Percentiles rank a stretch among this genome's conserved stretches.
These are phyloP conservation scores for Neonectria faginata DNA, from an alignment of 2,329 filamentous ascomycete species.

Conservation along the genomic window DNA sequence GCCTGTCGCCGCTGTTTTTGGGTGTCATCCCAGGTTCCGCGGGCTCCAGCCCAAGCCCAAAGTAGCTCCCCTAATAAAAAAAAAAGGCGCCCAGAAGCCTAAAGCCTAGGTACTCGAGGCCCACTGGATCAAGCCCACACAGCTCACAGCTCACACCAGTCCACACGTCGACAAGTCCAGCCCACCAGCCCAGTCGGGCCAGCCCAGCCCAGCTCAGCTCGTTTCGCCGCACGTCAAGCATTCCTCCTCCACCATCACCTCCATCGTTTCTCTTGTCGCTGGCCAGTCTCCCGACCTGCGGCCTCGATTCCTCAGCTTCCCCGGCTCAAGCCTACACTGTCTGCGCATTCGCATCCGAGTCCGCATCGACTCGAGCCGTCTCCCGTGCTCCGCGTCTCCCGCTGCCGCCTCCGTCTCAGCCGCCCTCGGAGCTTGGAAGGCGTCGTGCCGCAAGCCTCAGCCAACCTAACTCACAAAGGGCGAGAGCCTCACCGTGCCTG, in stretches of 20 bases:
- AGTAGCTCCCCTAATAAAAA: constrained; percentile 22
- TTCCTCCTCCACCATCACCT: constrained; percentile 47
- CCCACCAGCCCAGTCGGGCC: constrained; percentile 32
- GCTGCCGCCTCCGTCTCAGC: constrained; percentile 30
- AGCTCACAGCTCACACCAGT: constrained; percentile 30
- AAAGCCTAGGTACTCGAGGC: constrained; percentile 33
- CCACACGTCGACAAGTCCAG: constrained; percentile 22
- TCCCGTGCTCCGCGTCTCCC: constrained; percentile 17
- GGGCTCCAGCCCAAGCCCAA: constrained; percentile 30
- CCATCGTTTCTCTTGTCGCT: constrained; percentile 37
- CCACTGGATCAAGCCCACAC: constrained; percentile 28
- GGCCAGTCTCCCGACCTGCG: constrained; percentile 32
- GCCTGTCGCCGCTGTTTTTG: constrained; percentile 33
- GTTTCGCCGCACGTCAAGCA: constrained; percentile 45
- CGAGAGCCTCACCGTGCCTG: constrained; percentile 32
- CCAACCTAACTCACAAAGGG: constrained; percentile 29
- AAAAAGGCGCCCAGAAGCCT: constrained; percentile 35
- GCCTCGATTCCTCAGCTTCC: constrained; percentile 33
- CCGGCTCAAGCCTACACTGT: constrained; percentile 32
- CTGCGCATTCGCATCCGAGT: constrained; percentile 17
- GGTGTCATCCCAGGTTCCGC: constrained; percentile 40
- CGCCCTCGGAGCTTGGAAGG: constrained; percentile 30
- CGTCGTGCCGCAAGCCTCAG: constrained; percentile 33
- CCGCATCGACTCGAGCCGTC: neutral
- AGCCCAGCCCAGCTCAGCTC: constrained; percentile 43